Percentiles rank a stretch among this genome's conserved stretches.
phyloP scores from a whole-genome alignment of 208 protist genomes.

The Acanthamoeba lenticulata region DNA sequence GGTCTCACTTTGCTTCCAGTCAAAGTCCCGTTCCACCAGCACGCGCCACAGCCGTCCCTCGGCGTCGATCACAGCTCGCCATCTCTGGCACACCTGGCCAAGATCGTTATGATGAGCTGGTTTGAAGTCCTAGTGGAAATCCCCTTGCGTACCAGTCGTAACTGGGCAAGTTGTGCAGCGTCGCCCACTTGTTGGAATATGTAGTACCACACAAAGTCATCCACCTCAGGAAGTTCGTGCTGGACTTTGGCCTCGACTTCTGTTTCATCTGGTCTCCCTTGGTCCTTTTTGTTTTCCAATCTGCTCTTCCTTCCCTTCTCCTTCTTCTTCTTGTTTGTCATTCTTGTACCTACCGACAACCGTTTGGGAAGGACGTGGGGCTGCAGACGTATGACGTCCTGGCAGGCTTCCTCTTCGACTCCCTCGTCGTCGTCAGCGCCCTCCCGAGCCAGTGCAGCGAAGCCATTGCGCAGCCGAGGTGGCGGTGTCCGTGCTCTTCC shows the following conservation, averaged over 20 bases:
- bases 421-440: neutral
- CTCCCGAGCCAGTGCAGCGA: neutral
- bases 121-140: neutral
- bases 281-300: neutral
- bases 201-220: neutral
- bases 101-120: too few species aligned
- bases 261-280: neutral
- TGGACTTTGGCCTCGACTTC: neutral
- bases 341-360: too few species aligned
- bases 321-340: neutral
- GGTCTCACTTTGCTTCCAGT: neutral
- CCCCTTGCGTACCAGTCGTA: neutral
- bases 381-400: neutral
- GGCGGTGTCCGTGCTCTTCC: neutral
- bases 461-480: neutral
- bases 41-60: neutral
- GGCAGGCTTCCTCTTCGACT: neutral
- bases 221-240: neutral
- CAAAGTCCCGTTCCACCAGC: neutral
- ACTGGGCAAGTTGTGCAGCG: neutral
- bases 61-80: neutral
- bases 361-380: neutral
- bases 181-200: neutral
- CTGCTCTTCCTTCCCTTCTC: too few species aligned
- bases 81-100: neutral